Evolutionary conservation across 1,139 yeast genomes (phyloP).

Genomic region (Sporopachydermia cereana): DNA sequence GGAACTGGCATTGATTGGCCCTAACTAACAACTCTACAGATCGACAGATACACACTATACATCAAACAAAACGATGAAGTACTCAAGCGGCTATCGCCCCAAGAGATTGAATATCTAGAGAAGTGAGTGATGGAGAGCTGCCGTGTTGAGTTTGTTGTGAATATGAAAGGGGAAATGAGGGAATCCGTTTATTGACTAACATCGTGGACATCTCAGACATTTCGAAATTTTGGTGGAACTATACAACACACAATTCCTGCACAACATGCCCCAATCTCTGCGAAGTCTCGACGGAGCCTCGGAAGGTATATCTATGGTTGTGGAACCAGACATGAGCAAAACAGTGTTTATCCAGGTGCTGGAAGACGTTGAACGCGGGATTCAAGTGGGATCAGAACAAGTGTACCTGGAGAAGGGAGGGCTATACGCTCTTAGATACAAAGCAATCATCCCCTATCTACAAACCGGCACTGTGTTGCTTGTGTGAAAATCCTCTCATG

Average conservation of each 20-base stretch:
- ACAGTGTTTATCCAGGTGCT: conserved; percentile 66
- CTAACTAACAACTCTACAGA: conserved; percentile 15
- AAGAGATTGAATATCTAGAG: conserved; percentile 54
- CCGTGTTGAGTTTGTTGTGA: too few species aligned
- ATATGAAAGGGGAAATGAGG: background rate
- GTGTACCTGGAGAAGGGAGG: conserved; percentile 56
- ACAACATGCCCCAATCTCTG: conserved; percentile 52
- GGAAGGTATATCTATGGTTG: conserved; percentile 72
- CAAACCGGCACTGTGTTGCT: conserved; percentile 33
- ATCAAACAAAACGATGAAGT: conserved; percentile 25
- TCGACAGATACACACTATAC: conserved; percentile 56
- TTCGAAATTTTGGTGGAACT: conserved; percentile 50
- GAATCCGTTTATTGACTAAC: conserved; percentile 13
- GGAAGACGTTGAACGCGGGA: conserved; percentile 25
- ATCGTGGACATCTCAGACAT: conserved; percentile 31
- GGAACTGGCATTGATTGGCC: too few species aligned
- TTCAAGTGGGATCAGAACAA: conserved; percentile 37
- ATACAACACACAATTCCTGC: conserved; percentile 57
- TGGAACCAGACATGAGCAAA: conserved; percentile 58
- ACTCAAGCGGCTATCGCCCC: conserved; percentile 33
- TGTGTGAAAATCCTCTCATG: too few species aligned
- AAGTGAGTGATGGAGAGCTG: conserved; percentile 15
- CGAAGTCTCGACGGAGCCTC: conserved; percentile 67
- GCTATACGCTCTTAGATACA: conserved; percentile 66
- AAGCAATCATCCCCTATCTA: conserved; percentile 33